These are phyloP conservation scores for Apiotrichum brassicae DNA, from an alignment of 1,284 basidiomycete species.

Conservation along the genomic window DNA sequence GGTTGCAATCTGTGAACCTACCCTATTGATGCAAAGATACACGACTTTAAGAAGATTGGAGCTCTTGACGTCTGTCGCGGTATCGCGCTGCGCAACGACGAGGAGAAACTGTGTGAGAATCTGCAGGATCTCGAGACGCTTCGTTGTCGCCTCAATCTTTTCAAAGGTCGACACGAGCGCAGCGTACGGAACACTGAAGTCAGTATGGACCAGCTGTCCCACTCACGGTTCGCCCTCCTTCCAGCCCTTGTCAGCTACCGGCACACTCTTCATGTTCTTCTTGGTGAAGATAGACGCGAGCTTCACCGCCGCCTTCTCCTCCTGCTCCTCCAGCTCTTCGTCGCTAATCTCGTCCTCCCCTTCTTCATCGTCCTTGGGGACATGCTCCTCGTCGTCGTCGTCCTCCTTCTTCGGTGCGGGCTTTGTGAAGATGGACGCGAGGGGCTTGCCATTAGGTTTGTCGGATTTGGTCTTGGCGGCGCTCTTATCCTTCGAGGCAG, in stretches of 20 bases:
- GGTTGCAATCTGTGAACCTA: slow-evolving; percentile 46
- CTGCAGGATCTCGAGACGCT: slow-evolving; percentile 87
- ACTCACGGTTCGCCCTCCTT: slow-evolving; percentile 75
- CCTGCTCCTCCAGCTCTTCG: slow-evolving; percentile 51
- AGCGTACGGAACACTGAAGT: slow-evolving; percentile 78
- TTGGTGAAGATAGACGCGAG: slow-evolving; percentile 56
- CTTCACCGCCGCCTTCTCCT: slow-evolving; percentile 57
- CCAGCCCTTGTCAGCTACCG: slow-evolving; percentile 79
- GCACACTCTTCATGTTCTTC: slow-evolving; percentile 53
- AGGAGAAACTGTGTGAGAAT: slow-evolving; percentile 81
- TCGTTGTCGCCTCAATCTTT: slow-evolving; percentile 90
- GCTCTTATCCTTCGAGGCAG: slow-evolving; percentile 3
- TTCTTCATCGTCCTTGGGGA: slow-evolving; percentile 48
- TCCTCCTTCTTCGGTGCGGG: slow-evolving; percentile 27
- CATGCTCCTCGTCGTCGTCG: slow-evolving; percentile 25
- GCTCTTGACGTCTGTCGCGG: slow-evolving; percentile 31
- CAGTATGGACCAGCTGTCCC: background rate
- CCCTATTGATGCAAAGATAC: slow-evolving; percentile 95
- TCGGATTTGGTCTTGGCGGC: slow-evolving; percentile 3
- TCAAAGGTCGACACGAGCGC: slow-evolving; percentile 83
- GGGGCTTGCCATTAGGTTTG: slow-evolving; percentile 33
- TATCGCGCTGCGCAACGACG: slow-evolving; percentile 68
- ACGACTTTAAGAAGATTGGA: slow-evolving; percentile 80
- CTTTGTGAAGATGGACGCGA: slow-evolving; percentile 47
- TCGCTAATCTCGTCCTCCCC: slow-evolving; percentile 45